Evolutionary conservation across 164 flowering plant genomes (phyloP).

Genomic region (Litsea cubeba): DNA sequence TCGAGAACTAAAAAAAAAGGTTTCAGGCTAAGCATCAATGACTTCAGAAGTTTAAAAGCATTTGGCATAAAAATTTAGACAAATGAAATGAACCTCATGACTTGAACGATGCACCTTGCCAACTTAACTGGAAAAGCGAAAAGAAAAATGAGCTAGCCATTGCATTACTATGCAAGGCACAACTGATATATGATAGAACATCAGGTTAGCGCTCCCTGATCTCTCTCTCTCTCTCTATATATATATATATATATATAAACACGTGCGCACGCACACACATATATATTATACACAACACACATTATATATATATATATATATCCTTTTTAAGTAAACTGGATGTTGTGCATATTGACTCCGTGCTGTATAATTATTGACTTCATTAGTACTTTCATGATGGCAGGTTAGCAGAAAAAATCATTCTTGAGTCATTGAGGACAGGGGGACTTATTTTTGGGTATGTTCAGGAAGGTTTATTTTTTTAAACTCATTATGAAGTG

Average conservation of each 20-base stretch:
- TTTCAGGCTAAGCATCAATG: too few relatives aligned
- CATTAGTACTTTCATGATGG: slow-evolving; percentile 6
- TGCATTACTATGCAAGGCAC: neutral
- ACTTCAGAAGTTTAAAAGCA: neutral
- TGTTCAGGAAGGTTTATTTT: neutral
- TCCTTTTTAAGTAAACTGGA: neutral
- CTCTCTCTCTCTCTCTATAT: too few relatives aligned
- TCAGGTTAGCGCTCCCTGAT: neutral
- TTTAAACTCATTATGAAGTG: neutral
- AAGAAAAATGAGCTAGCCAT: neutral
- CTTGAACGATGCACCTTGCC: neutral
- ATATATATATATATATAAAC: too few relatives aligned
- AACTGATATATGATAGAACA: neutral
- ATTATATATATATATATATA: too few relatives aligned
- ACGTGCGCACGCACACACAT: too few relatives aligned
- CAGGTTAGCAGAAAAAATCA: slow-evolving; percentile 80
- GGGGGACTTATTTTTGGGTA: slow-evolving; percentile 73
- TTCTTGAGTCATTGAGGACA: slow-evolving; percentile 57
- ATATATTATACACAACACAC: too few relatives aligned
- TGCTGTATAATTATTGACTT: neutral
- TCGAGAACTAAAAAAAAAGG: too few relatives aligned
- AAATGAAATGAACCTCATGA: neutral
- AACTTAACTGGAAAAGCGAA: too few relatives aligned
- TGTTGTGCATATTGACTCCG: neutral
- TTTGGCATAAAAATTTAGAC: neutral